A percentile compares a stretch with the other conserved stretches of the same genome.
Conservation (phyloP, 192 early-diverging fungal genomes). For the Podila verticillata region DNA sequence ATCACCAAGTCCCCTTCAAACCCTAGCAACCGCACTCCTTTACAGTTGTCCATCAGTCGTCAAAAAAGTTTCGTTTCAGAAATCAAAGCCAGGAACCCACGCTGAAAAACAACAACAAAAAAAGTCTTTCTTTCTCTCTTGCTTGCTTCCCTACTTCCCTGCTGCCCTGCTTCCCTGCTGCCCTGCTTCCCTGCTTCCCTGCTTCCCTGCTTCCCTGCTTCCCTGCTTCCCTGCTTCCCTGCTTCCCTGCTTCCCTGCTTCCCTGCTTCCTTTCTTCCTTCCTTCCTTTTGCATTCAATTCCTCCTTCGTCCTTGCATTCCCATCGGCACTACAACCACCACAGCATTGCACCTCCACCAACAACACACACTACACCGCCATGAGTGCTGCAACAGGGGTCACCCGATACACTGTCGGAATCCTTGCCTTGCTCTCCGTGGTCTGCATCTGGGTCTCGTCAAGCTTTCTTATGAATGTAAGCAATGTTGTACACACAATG, state of each 20-base stretch:
- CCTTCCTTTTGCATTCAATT: too few species aligned
- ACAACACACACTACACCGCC: background rate
- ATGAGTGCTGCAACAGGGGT: conserved; percentile 9
- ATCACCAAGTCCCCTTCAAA: background rate
- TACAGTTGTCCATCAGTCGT: too few species aligned
- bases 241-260: too few species aligned
- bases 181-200: too few species aligned
- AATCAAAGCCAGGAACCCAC: background rate
- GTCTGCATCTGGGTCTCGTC: conserved; percentile 84
- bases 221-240: too few species aligned
- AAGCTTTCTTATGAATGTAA: conserved; percentile 80
- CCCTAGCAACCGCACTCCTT: too few species aligned
- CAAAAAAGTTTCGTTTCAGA: background rate
- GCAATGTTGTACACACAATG: background rate
- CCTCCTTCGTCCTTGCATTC: background rate
- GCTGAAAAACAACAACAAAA: background rate
- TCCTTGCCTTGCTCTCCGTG: conserved; percentile 73
- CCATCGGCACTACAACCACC: background rate
- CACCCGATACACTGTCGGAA: conserved; percentile 66
- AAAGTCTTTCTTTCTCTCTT: too few species aligned
- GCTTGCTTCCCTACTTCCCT: too few species aligned
- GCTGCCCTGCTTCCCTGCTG: too few species aligned
- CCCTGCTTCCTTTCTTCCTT: background rate
- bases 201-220: too few species aligned
- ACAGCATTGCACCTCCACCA: background rate